These are phyloP conservation scores for Colletotrichum sp. DNA, from an alignment of 2,329 filamentous ascomycete genomes.

Conservation along the genomic window DNA sequence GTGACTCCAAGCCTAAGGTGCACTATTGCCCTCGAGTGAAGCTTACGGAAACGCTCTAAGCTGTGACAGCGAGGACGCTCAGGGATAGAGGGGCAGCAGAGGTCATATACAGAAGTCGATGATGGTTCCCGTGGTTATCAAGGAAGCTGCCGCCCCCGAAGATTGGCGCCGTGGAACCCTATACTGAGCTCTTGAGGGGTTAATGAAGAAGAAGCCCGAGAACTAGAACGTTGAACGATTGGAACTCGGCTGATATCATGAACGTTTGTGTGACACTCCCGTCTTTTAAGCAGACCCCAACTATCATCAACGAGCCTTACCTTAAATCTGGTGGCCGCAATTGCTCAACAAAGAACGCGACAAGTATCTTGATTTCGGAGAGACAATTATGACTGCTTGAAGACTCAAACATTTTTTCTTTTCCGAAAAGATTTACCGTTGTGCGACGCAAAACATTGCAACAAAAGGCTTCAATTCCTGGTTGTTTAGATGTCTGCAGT, in stretches of 20 bases:
- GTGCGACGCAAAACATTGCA: rapidly evolving
- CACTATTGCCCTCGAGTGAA: neutral
- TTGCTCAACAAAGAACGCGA: too few relatives aligned
- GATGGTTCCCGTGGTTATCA: rapidly evolving
- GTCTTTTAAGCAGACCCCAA: too few relatives aligned
- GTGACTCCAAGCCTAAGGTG: neutral
- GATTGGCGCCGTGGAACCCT: rapidly evolving
- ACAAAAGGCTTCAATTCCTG: neutral
- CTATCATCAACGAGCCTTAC: too few relatives aligned
- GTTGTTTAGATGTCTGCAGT: neutral
- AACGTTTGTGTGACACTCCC: rapidly evolving
- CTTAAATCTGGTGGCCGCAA: too few relatives aligned
- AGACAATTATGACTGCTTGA: neutral
- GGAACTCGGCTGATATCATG: rapidly evolving
- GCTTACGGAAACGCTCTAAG: neutral
- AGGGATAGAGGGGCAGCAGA: neutral
- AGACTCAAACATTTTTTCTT: neutral
- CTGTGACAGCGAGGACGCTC: neutral
- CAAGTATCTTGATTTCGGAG: rapidly evolving
- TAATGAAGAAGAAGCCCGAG: rapidly evolving
- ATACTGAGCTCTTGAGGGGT: rapidly evolving
- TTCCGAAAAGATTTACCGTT: rapidly evolving
- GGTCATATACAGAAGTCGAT: rapidly evolving
- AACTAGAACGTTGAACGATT: neutral
- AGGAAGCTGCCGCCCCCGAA: rapidly evolving